These are phyloP conservation scores for Colletotrichum falcatum DNA, from an alignment of 2,329 filamentous ascomycete genomes.

Conservation along the genomic window DNA sequence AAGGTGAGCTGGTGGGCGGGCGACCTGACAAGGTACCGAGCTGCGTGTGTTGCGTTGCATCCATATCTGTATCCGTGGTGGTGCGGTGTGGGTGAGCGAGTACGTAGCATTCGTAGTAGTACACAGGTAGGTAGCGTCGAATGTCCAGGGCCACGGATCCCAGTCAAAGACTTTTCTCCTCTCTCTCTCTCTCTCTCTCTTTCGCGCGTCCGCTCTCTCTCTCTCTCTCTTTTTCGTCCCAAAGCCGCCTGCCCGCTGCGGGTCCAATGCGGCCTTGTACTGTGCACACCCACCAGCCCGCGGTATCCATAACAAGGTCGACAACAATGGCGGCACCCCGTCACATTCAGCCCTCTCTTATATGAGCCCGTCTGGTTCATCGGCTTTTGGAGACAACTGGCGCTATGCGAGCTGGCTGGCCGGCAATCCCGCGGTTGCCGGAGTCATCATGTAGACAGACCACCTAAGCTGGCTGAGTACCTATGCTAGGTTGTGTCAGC, in stretches of 20 bases:
- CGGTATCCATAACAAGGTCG: not conserved
- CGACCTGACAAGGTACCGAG: constrained; percentile 4
- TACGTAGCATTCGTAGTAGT: too few species aligned
- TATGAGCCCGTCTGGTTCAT: constrained; percentile 19
- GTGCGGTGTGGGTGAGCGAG: constrained; percentile 1
- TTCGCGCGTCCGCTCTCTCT: not conserved
- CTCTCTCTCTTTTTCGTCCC: constrained; percentile 4
- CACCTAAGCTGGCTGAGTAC: too few species aligned
- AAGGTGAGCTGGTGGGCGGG: constrained; percentile 13
- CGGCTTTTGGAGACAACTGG: not conserved
- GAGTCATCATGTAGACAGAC: not conserved
- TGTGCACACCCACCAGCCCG: constrained; percentile 15
- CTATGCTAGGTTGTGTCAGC: too few species aligned
- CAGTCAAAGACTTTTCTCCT: constrained; percentile 23
- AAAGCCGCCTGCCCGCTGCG: constrained; percentile 26
- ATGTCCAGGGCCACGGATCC: constrained; percentile 24
- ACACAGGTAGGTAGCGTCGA: not conserved
- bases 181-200: not conserved
- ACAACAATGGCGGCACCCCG: not conserved
- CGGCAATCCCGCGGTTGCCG: not conserved
- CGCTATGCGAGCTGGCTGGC: not conserved
- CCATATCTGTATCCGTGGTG: constrained; percentile 4
- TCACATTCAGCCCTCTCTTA: not conserved
- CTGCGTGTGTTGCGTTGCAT: not conserved
- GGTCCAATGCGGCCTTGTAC: constrained; percentile 15